Base-by-base conservation (phyloP, 768 basidiomycete genomes). In the Mycena vulgaris region DNA sequence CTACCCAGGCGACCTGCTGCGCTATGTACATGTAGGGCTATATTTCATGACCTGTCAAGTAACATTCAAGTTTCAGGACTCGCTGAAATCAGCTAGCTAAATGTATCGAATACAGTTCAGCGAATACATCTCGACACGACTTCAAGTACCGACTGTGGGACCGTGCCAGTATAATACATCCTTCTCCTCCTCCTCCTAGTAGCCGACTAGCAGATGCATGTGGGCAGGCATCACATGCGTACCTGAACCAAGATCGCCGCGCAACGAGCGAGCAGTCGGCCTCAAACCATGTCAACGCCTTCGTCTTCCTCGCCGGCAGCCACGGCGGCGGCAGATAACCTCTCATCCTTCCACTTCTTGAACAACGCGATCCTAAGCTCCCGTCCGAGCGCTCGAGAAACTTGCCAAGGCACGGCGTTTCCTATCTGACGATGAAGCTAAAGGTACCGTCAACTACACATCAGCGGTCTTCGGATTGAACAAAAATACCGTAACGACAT, bases 351-450 rank as follows among this genome's bases (percentile, higher is more conserved):
- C 91, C 91, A 93, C 53, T 85, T 81, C 67, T 86, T 83, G 63
- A 90, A 86, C 31, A 89, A 69, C 0, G 86, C 84, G 6, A 83
- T 80, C 11, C 86, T 81, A 40, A 95, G 83, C 74, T 92, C 88
- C 23, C 88, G 84, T 23, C 92, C 93, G 9, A 95, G 80, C 0
- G 93, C 94, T 25, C 79, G 78, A 19, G 85, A 86, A 7, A 95
- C 81, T 2, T 84, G 91, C 83, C 90, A 87, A 1, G 94, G 90
- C 3, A 95, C 92, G 0, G 93, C 92, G 75, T 95, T 95, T 17
- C 93, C 93, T 69, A 95, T 93, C 66, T 93, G 92, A 31, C 92
- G 84, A 73, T 93, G 92, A 84, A 94, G 92, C 92, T 95, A 70
- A 47, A 49, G 17, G 62, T 49, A 64, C 35, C 11, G 67, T 39